Conservation (phyloP, 1,284 basidiomycete genomes). For the Ganoderma lucidum region DNA sequence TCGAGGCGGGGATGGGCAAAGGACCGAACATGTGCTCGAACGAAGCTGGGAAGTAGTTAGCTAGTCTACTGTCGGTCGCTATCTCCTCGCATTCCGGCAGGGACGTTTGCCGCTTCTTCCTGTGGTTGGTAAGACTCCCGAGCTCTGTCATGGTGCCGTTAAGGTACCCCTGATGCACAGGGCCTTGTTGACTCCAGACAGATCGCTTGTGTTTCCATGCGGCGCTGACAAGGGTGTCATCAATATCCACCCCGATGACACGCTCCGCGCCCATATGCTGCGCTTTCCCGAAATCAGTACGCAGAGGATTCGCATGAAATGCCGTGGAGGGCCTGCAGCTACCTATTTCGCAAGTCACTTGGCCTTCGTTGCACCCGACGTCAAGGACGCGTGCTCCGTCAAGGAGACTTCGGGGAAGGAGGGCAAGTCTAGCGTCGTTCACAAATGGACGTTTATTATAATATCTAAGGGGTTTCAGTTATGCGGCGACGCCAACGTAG, state of each 20-base stretch:
- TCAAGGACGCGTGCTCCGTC: constrained; percentile 70
- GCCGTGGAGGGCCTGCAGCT: not conserved
- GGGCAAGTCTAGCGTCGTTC: constrained; percentile 65
- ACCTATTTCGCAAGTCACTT: constrained; percentile 86
- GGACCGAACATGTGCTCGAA: constrained; percentile 78
- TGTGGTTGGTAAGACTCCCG: constrained; percentile 20
- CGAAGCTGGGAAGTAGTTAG: constrained; percentile 75
- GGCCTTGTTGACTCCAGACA: constrained; percentile 74
- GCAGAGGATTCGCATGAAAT: not conserved
- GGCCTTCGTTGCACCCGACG: constrained; percentile 85
- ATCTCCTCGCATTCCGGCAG: constrained; percentile 21
- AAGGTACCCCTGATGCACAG: constrained; percentile 28
- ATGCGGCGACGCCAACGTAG: not conserved
- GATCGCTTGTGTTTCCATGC: constrained; percentile 75
- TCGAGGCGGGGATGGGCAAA: constrained; percentile 63
- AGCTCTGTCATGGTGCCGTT: not conserved
- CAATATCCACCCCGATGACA: constrained; percentile 85
- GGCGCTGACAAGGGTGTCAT: constrained; percentile 69
- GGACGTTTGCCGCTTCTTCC: constrained; percentile 37
- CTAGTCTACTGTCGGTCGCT: not conserved
- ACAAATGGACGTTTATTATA: constrained; percentile 71
- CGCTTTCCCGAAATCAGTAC: constrained; percentile 48
- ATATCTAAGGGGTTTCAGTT: constrained; percentile 54
- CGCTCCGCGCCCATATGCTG: constrained; percentile 65
- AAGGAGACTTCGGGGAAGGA: constrained; percentile 65